Conservation (phyloP, 1,284 basidiomycete genomes). For the Papiliotrema laurentii region DNA sequence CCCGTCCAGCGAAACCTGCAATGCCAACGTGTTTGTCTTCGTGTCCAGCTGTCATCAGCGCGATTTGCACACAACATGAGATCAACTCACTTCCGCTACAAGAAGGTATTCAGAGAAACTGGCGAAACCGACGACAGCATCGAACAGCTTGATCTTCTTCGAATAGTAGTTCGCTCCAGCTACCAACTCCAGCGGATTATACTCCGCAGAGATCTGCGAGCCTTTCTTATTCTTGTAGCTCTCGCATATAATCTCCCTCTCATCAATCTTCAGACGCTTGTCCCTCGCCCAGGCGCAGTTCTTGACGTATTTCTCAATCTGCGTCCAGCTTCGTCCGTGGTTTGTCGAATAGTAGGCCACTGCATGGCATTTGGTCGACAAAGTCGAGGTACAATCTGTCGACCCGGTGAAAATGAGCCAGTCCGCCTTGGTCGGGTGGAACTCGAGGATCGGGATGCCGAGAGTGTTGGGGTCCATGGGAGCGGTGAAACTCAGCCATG, state of each 20-base stretch:
- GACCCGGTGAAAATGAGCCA: conserved; percentile 87
- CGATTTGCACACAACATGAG: conserved; percentile 1
- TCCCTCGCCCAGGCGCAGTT: conserved; percentile 92
- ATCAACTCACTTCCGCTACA: conserved; percentile 70
- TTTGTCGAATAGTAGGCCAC: conserved; percentile 69
- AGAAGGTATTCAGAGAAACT: conserved; percentile 95
- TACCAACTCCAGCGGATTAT: conserved; percentile 74
- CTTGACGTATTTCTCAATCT: conserved; percentile 79
- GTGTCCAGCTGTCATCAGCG: conserved; percentile 56
- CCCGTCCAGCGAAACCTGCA: conserved; percentile 91
- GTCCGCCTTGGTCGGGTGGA: conserved; percentile 78
- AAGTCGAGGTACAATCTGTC: conserved; percentile 56
- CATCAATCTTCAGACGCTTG: conserved; percentile 69
- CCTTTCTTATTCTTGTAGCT: conserved; percentile 78
- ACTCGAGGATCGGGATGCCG: conserved; percentile 70
- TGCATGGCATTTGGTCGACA: conserved; percentile 58
- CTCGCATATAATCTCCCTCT: conserved; percentile 87
- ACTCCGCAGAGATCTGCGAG: conserved; percentile 58
- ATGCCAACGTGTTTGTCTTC: conserved; percentile 59
- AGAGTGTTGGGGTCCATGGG: conserved; percentile 76
- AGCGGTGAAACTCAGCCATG: conserved; percentile 62
- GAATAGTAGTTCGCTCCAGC: conserved; percentile 71
- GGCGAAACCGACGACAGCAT: conserved; percentile 85
- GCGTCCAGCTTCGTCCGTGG: conserved; percentile 72
- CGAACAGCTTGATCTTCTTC: conserved; percentile 71